phyloP scores from a whole-genome alignment of 345 rosid species.

The thale cress (Arabidopsis thaliana) region DNA sequence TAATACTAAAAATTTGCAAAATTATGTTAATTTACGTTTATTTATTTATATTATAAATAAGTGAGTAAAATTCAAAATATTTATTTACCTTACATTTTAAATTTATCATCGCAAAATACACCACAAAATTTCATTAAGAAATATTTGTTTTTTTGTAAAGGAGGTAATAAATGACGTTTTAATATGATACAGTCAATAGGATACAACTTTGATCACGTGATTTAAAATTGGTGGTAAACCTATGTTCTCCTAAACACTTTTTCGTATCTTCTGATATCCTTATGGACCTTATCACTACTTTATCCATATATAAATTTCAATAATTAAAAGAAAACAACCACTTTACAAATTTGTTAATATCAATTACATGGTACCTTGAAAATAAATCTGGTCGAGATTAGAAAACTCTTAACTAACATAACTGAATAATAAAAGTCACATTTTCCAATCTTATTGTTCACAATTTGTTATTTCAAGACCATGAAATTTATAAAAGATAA shows the following conservation, averaged over 20 bases:
- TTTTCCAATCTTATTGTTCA: neutral
- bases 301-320: neutral
- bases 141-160: neutral
- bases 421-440: neutral
- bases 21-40: too few relatives aligned
- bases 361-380: neutral
- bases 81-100: neutral
- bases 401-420: neutral
- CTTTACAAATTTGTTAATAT: neutral
- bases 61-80: neutral
- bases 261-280: neutral
- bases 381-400: neutral
- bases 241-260: conserved; percentile 3
- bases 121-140: too few relatives aligned
- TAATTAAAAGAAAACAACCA: neutral
- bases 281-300: conserved; percentile 5
- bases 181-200: conserved; percentile 19
- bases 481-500: neutral
- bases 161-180: neutral
- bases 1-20: too few relatives aligned
- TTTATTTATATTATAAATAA: too few relatives aligned
- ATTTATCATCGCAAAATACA: too few relatives aligned
- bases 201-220: conserved; percentile 23
- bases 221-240: neutral
- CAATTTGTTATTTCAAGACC: neutral